Evolutionary conservation across 2,329 filamentous ascomycete species (phyloP).

Genomic region (Davidsoniella australis): DNA sequence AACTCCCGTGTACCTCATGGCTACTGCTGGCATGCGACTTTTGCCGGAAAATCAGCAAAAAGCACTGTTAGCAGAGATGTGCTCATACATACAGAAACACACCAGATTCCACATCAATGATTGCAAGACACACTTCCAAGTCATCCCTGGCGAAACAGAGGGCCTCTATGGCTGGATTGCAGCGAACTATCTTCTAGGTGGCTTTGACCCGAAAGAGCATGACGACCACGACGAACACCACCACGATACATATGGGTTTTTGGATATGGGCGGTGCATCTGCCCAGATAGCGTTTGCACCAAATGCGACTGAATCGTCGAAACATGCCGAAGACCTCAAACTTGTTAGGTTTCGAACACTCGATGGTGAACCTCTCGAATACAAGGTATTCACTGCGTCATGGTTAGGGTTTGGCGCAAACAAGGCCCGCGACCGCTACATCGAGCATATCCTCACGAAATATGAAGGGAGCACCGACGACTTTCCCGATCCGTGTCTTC

Average conservation of each 20-base stretch:
- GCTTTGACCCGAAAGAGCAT: conserved; percentile 68
- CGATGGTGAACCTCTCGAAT: conserved; percentile 60
- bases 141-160: conserved; percentile 90
- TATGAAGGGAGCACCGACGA: conserved; percentile 45
- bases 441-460: conserved; percentile 56
- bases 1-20: conserved; percentile 87
- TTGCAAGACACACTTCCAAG: conserved; percentile 75
- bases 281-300: conserved; percentile 96
- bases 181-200: conserved; percentile 83
- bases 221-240: conserved; percentile 54
- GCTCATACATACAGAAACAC: conserved; percentile 59
- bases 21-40: conserved; percentile 86
- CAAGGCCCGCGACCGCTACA: conserved; percentile 69
- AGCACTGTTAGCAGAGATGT: conserved; percentile 59
- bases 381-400: conserved; percentile 84
- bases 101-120: conserved; percentile 79
- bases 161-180: conserved; percentile 96
- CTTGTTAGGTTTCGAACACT: conserved; percentile 70
- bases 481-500: conserved; percentile 81
- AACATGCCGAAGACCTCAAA: conserved; percentile 79
- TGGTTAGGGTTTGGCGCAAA: conserved; percentile 98
- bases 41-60: conserved; percentile 57
- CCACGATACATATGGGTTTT: conserved; percentile 89
- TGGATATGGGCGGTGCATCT: conserved; percentile 96
- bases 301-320: conserved; percentile 74